A percentile compares a stretch with the other conserved stretches of the same genome.
Conservation (phyloP, 306 rosid species). For the Malus fusca region DNA sequence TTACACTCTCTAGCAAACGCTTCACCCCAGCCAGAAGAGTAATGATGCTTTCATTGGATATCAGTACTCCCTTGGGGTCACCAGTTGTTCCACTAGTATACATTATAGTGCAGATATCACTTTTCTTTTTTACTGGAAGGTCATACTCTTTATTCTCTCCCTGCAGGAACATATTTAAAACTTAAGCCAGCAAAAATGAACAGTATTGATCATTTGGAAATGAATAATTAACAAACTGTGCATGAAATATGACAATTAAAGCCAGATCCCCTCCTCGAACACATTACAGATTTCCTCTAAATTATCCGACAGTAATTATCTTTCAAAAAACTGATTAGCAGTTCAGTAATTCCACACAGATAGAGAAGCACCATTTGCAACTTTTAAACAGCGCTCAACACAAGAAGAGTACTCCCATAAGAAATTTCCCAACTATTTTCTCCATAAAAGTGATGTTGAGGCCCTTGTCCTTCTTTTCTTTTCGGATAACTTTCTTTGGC, state of each 20-base stretch:
- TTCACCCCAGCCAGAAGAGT: conserved; percentile 72
- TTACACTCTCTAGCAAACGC: conserved; percentile 51
- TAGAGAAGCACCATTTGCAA: not conserved
- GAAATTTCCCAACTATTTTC: not conserved
- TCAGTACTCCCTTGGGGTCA: conserved; percentile 90
- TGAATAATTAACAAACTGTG: not conserved
- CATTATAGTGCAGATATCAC: conserved; percentile 90
- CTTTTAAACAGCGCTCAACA: not conserved
- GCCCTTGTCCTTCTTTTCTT: not conserved
- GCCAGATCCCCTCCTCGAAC: not conserved
- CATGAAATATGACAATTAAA: conserved; percentile 2
- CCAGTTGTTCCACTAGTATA: conserved; percentile 98
- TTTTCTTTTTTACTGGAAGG: conserved; percentile 67
- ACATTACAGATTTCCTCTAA: not conserved
- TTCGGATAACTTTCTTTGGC: not conserved
- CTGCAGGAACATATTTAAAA: conserved; percentile 38
- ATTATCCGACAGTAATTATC: not conserved
- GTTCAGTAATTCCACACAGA: not conserved
- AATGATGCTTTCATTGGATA: conserved; percentile 82
- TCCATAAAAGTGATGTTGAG: not conserved
- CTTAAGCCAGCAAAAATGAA: not conserved
- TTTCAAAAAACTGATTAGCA: not conserved
- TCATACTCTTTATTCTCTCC: conserved; percentile 58
- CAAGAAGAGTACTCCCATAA: not conserved
- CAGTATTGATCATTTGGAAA: not conserved